A percentile compares a stretch with the other conserved stretches of the same genome.
These are phyloP conservation scores for Oryza rufipogon DNA, from an alignment of 176 grass and related monocot genomes.

Conservation along the genomic window DNA sequence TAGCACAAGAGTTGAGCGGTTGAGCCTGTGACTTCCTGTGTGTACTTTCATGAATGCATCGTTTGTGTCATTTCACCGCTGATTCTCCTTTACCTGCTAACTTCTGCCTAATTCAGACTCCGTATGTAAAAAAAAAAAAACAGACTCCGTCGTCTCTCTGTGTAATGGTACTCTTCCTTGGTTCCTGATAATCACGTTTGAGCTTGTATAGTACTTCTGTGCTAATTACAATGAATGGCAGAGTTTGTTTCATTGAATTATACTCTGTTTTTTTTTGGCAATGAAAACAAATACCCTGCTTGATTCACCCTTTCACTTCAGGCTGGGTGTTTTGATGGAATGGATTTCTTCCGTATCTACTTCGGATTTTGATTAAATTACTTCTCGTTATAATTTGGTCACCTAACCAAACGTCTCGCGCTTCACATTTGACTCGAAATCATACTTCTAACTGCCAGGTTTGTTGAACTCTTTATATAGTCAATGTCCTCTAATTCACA, in stretches of 20 bases:
- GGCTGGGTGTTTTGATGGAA: background rate
- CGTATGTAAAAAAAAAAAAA: too few relatives aligned
- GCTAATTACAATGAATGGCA: background rate
- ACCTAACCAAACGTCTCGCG: background rate
- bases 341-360: background rate
- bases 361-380: background rate
- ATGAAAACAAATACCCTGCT: background rate
- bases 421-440: conserved; percentile 10
- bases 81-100: conserved; percentile 18
- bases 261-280: background rate
- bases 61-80: conserved; percentile 14
- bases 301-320: background rate
- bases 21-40: conserved; percentile 15
- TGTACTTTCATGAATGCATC: conserved; percentile 27
- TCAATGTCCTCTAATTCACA: background rate
- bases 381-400: background rate
- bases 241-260: background rate
- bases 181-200: background rate
- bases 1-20: conserved; percentile 13
- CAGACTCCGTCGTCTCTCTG: background rate
- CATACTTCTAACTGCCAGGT: background rate
- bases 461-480: conserved; percentile 1
- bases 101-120: background rate
- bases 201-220: background rate
- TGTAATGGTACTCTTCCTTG: conserved; percentile 22